Base-by-base conservation (phyloP, 768 basidiomycete genomes). In the Dictyophora rubrovolvata region DNA sequence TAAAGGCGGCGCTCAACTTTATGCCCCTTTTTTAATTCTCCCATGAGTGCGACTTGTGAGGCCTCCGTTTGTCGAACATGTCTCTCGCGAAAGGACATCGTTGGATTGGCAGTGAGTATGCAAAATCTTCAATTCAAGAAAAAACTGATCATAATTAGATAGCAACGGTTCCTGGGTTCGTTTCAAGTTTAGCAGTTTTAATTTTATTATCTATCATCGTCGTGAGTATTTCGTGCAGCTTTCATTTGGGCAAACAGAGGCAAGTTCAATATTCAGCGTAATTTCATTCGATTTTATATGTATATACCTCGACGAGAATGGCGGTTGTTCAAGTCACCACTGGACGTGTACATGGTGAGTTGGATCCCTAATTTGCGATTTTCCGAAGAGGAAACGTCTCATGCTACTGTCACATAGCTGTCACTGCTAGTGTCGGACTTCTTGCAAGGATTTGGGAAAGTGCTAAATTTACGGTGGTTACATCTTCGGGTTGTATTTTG, bases 321-420 rank as follows among this genome's bases (percentile, higher is more conserved):
- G 61, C 65, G 56, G 18, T 62, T 74, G 8, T 65, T 77, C 20
- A 68, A 66, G 55, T 65, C 67, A 42, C 74, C 75, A 4, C 67
- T 73, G 55, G 75, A 78, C 60, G 63, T 74, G 9, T 71, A 76
- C 52, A 74, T 78, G 70, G 76, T 74, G 35, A 49, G 65, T 28
- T 18, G 8, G 14, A 51, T 14, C 11, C 14, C 21, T n/a, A 48
- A 48, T 46, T 14, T 35, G 35, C 36, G 35, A 20, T 36, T 22
- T 5, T 8, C 16, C 8, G 28, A 48, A 60, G 50, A 48, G 33
- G 22, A 4, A 48, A 47, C 17, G 48, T 55, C 48, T 48, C 55
- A 18, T 11, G 59, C 11, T 52, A 18, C 4, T 14, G 14, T 5
- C n/a, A 42, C n/a, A n/a, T 34, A 56, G 55, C 11, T 23, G 10